Base-by-base conservation (phyloP, 805 yeast genomes). In the Starmerella scarabaei region DNA sequence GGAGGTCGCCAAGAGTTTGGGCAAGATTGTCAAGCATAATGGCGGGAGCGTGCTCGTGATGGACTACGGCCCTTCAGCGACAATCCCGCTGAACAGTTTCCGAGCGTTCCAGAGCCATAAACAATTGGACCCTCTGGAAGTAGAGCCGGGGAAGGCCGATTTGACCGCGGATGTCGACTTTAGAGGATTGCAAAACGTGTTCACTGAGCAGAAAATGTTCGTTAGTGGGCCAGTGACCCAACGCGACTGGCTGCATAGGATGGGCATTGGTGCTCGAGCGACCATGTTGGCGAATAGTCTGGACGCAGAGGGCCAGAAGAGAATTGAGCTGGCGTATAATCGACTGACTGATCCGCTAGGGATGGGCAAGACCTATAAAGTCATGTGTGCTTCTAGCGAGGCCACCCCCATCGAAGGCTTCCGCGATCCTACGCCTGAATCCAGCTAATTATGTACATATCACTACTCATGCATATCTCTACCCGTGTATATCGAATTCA, bases 131-230 rank as follows among this genome's bases (percentile, higher is more conserved):
- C 93, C 94, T 1, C 77, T 80, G 43, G 64, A 57, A n/a, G 65
- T 66, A 12, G 37, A 23, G n/a, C 91, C 91, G 0, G 94, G 94
- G 1, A 70, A 73, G 27, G 86, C 80, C 3, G 94, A 83, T 60
- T 63, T 83, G 23, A 80, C 93, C 0, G 77, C 79, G 0, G 93
- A 83, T 54, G 94, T 83, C 11, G 94, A 83, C 56, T 83, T 83
- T 55, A 68, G 65, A 21, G 77, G 78, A 19, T 57, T 83, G 38
- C 60, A 59, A 12, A 48, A 48, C 21, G 47, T 55, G 3, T 61
- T 70, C 30, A 56, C 65, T 16, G 48, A 58, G 16, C 36, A 49
- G 19, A 36, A 42, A 1, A 53, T 64, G 37, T 44, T 54, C 12
- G 60, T 57, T 4, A 64, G 63, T 43, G 86, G 83, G 0, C 80